Evolutionary conservation across 371 early-diverging fungal genomes (phyloP).

Genomic region (Mucor circinelloides): DNA sequence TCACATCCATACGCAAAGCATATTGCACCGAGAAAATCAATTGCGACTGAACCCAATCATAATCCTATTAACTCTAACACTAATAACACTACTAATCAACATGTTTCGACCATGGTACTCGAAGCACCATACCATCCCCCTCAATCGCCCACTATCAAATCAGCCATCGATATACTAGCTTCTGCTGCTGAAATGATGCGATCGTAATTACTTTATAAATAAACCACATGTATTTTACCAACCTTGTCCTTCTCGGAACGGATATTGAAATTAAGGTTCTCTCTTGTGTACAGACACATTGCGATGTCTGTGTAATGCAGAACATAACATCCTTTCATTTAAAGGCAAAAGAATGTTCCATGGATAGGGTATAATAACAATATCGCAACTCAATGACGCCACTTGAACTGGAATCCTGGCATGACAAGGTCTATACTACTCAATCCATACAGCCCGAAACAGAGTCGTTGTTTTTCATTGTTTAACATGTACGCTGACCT

Average conservation of each 20-base stretch:
- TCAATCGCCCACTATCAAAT: not conserved
- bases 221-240: not conserved
- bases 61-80: not conserved
- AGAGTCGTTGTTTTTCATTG: not conserved
- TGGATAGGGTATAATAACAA: not conserved
- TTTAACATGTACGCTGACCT: not conserved
- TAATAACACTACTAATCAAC: not conserved
- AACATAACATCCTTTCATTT: not conserved
- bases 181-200: conserved; percentile 46
- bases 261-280: not conserved
- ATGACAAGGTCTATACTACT: too few species aligned
- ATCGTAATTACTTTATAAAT: not conserved
- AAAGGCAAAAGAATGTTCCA: not conserved
- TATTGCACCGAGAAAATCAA: not conserved
- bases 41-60: not conserved
- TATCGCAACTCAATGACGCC: too few species aligned
- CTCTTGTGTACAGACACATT: not conserved
- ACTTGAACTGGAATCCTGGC: too few species aligned
- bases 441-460: not conserved
- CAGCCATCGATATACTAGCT: conserved; percentile 39
- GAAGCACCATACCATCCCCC: not conserved
- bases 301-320: not conserved
- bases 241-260: not conserved
- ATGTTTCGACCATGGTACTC: not conserved
- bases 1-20: not conserved